Base-by-base conservation (phyloP, 352 stramenopile genomes). In the Blastocystis sp. region DNA sequence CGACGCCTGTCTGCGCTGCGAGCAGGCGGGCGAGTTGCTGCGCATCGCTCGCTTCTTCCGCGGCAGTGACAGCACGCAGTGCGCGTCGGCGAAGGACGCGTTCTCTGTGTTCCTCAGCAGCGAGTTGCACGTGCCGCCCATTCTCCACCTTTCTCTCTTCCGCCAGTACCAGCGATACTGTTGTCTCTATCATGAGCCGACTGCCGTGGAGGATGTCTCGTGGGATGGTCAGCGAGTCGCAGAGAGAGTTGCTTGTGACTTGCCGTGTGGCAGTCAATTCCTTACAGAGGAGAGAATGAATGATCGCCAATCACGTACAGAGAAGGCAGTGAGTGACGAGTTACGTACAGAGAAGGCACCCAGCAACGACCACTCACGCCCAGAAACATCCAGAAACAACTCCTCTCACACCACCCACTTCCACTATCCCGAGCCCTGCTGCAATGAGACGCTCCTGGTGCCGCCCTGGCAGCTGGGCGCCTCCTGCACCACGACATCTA, bases 61-160 rank as follows among this genome's bases (percentile, higher is more conserved):
- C 3, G 17, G 52, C 21, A 66, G n/a, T 21, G 54, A 54, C 2
- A 24, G 68, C 28, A 2, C 57, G 34, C 17, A 69, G 38, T 66
- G 64, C 21, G 64, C 40, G 45, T 48, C 64, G 7, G 10, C 61
- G 38, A 19, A 66, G 21, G 38, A 84, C 66, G 19, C 34, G 24
- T 68, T 66, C n/a, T 45, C 52, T 84, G 3, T 7, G 7, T 57
- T 45, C 11, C 24, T 68, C n/a, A 70, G 19, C 19, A 38, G 48
- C 14, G 28, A 84, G 28, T 54, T 84, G 54, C 17, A 45, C 14
- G 24, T 84, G 0, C 74, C 74, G 34, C 38, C 21, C 24, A 57
- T 63, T 68, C 74, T 84, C 14, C 74, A 68, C 48, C 60, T 52
- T 1, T 84, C 61, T 19, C 24, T 84, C 28, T 45, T 84, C n/a